Evolutionary conservation across 1,284 basidiomycete genomes (phyloP).

Genomic region (Dichomitus squalens): DNA sequence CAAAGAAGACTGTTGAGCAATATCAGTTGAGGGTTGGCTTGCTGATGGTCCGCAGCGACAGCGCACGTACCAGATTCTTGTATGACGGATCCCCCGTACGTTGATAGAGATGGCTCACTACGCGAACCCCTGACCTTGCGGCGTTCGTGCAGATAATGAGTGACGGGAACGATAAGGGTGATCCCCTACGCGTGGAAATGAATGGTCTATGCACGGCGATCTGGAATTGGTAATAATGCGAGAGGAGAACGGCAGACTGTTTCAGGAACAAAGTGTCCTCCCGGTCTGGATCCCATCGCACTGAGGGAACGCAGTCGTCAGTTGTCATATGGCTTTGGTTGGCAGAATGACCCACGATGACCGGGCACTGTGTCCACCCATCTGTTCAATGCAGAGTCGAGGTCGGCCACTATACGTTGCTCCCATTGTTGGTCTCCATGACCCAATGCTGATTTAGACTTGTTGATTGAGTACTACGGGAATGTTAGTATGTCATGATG

Average conservation of each 20-base stretch:
- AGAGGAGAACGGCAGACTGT: slow-evolving; percentile 56
- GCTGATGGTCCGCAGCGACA: neutral
- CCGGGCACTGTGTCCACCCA: slow-evolving; percentile 63
- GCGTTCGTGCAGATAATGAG: slow-evolving; percentile 67
- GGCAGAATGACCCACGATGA: slow-evolving; percentile 37
- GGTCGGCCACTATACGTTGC: slow-evolving; percentile 55
- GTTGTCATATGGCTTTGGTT: neutral
- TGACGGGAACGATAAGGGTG: slow-evolving; percentile 49
- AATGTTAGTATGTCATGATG: neutral
- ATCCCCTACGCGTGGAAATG: slow-evolving; percentile 38
- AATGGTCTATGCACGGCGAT: slow-evolving; percentile 66
- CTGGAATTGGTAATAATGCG: slow-evolving; percentile 56
- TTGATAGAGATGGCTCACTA: slow-evolving; percentile 44
- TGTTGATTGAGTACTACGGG: slow-evolving; percentile 58
- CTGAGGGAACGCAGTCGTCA: slow-evolving; percentile 25
- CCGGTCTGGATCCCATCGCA: slow-evolving; percentile 59
- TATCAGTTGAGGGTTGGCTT: neutral
- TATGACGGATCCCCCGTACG: slow-evolving; percentile 26
- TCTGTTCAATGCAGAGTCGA: slow-evolving; percentile 62
- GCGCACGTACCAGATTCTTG: slow-evolving; percentile 23
- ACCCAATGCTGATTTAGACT: slow-evolving; percentile 45
- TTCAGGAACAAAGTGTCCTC: slow-evolving; percentile 47
- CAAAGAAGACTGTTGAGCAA: slow-evolving; percentile 29
- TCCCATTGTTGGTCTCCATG: slow-evolving; percentile 52
- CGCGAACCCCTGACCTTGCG: slow-evolving; percentile 55